Percentiles rank a stretch among this genome's conserved stretches.
These are phyloP conservation scores for Xanthoconium purpureum DNA, from an alignment of 768 basidiomycete genomes.

Conservation along the genomic window DNA sequence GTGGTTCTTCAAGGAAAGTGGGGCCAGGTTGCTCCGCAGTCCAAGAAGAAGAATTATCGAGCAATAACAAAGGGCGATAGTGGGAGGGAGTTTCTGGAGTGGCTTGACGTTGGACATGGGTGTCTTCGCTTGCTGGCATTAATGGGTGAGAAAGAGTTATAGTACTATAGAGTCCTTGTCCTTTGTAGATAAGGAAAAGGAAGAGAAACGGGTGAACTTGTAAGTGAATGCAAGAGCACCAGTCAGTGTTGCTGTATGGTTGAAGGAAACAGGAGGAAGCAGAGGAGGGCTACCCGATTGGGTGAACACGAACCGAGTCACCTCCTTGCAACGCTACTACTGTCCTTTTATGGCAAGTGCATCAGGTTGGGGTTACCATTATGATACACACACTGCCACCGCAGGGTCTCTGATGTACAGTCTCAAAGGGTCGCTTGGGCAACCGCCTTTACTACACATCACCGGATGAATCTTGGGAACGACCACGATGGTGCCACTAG, in stretches of 20 bases:
- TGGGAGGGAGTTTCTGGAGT: slow-evolving; percentile 18
- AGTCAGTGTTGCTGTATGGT: slow-evolving; percentile 12
- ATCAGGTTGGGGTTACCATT: slow-evolving; percentile 1
- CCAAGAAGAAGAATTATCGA: slow-evolving; percentile 30
- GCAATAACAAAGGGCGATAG: slow-evolving; percentile 31
- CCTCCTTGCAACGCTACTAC: not conserved
- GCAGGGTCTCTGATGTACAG: too few relatives aligned
- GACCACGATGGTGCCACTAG: slow-evolving; percentile 19
- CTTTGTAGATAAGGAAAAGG: slow-evolving; percentile 19
- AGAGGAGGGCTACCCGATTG: slow-evolving; percentile 12
- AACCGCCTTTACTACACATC: too few relatives aligned
- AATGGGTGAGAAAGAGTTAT: slow-evolving; percentile 21
- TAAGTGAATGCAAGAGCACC: slow-evolving; percentile 35
- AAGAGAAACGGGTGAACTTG: slow-evolving; percentile 20
- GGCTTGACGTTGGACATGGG: slow-evolving; percentile 24
- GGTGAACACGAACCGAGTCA: slow-evolving; percentile 21
- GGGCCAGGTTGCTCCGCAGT: slow-evolving; percentile 8
- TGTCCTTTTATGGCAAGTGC: slow-evolving; percentile 15
- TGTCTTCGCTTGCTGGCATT: slow-evolving; percentile 29
- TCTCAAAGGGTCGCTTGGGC: too few relatives aligned
- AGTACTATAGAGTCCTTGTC: slow-evolving; percentile 14
- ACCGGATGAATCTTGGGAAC: not conserved
- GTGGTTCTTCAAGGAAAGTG: slow-evolving; percentile 6
- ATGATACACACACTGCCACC: not conserved
- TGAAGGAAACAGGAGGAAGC: slow-evolving; percentile 23